Evolutionary conservation across 2,329 filamentous ascomycete genomes (phyloP), one percentile per base, ranked within the genome.

Genomic region (Colletotrichum plurivorum): DNA sequence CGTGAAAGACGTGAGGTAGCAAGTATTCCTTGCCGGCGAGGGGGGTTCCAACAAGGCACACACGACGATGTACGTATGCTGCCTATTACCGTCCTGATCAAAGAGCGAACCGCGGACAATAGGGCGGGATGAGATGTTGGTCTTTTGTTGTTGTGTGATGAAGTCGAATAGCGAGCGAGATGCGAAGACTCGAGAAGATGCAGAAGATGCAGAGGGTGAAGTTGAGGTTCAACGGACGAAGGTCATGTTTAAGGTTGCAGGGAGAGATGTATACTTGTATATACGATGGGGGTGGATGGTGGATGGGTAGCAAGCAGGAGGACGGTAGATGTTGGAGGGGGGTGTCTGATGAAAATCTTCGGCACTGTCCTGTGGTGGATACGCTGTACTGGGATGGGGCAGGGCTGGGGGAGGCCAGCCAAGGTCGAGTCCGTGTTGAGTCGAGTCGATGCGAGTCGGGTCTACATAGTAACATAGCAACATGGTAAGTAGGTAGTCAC

Each of bases 331-430:
- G 78, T 74, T 82, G 80, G 82, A 84, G 82, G 82, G 31, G 81
- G 78, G 81, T 82, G 81, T 81, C 80, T 83, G 78, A 78, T 80
- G 79, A 82, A 81, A 81, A 79, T 75, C 78, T 78, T 82, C 84
- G 84, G 85, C 81, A 86, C 79, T 85, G 82, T 81, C 76, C 78
- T 79, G 80, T 78, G 81, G 80, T 81, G 80, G 81, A 78, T 79
- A 25, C 22, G 22, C 22, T 25, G 22, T 25, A 79, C 79, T 76
- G 57, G 72, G 75, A 77, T 67, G 68, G 68, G 58, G 71, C 58
- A 71, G 71, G 64, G 62, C 63, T 74, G 73, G 75, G 77, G 76
- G 66, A 66, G 66, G 75, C 74, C 73, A 75, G 77, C 75, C 78
- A 71, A 71, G 70, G 67, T 63, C 59, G 31, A 73, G 69, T 65